These are phyloP conservation scores for Aegilops bicornis DNA, from an alignment of 176 grass and related monocot genomes.

Conservation along the genomic window DNA sequence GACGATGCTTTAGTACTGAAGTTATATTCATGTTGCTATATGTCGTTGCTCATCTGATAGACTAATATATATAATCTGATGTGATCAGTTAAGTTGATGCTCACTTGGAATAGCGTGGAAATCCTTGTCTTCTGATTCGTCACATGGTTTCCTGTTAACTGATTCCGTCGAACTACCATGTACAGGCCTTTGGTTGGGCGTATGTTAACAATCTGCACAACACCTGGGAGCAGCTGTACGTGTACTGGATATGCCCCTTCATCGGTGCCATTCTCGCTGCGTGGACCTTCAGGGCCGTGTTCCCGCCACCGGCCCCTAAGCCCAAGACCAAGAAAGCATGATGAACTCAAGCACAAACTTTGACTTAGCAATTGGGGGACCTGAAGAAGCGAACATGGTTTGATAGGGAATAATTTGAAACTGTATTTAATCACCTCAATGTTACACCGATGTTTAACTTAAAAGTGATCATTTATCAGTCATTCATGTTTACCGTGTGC, in stretches of 20 bases:
- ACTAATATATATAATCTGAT: background rate
- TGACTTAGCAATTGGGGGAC: background rate
- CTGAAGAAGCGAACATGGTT: background rate
- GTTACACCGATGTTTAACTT: background rate
- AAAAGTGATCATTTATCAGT: background rate
- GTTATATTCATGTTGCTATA: background rate
- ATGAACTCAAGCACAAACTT: conserved; percentile 2
- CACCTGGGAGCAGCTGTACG: conserved; percentile 95
- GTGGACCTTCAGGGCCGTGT: conserved; percentile 65
- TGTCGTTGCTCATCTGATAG: background rate
- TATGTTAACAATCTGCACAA: conserved; percentile 84
- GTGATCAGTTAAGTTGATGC: background rate
- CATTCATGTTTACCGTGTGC: background rate
- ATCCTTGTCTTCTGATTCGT: background rate
- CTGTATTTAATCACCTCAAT: conserved; percentile 15
- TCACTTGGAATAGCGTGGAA: background rate
- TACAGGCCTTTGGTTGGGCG: conserved; percentile 95
- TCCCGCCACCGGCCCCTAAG: conserved; percentile 30
- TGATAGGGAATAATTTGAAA: conserved; percentile 5
- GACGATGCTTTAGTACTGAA: background rate
- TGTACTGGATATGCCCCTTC: conserved; percentile 99
- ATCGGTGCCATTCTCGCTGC: conserved; percentile 78
- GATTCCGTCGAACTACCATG: background rate
- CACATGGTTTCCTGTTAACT: background rate
- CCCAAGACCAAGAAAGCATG: conserved; percentile 77